Conservation (phyloP, 495 filamentous ascomycete genomes). For the Lasiosphaeriaceae sp. region DNA sequence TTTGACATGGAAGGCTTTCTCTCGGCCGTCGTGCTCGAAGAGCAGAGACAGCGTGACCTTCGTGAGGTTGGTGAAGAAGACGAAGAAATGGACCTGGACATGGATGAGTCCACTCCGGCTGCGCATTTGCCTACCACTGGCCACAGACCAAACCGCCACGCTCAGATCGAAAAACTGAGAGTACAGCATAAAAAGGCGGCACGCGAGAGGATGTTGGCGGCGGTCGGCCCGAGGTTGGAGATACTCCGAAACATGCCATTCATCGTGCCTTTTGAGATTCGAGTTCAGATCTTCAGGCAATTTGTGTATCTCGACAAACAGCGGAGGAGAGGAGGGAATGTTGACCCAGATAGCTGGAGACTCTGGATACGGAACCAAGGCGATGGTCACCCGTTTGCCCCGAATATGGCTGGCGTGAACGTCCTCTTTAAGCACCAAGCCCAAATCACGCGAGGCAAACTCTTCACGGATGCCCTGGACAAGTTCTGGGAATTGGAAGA, state of each 20-base stretch:
- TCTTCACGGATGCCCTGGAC: constrained; percentile 82
- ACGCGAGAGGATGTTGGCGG: constrained; percentile 63
- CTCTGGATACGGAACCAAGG: constrained; percentile 51
- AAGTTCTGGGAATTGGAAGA: constrained; percentile 81
- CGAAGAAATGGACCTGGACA: constrained; percentile 23
- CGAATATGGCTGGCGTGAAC: constrained; percentile 34
- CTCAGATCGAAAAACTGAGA: constrained; percentile 44
- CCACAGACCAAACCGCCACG: constrained; percentile 30
- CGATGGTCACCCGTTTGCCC: constrained; percentile 25
- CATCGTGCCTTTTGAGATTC: constrained; percentile 85
- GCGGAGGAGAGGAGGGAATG: constrained; percentile 66
- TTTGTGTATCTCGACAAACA: constrained; percentile 83
- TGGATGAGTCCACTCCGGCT: constrained; percentile 40
- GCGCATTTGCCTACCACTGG: constrained; percentile 21
- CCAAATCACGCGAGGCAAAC: constrained; percentile 69
- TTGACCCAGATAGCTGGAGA: constrained; percentile 79
- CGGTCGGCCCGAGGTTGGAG: constrained; percentile 79
- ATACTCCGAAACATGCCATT: constrained; percentile 96
- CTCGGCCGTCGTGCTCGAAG: constrained; percentile 78
- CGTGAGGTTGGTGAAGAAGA: constrained; percentile 32
- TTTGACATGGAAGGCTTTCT: constrained; percentile 94
- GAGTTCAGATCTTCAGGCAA: constrained; percentile 90
- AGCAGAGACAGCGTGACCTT: constrained; percentile 71
- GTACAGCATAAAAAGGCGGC: constrained; percentile 60
- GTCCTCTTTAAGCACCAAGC: constrained; percentile 71